Evolutionary conservation across 768 basidiomycete species (phyloP), one percentile per base, ranked within the genome.

Genomic region (Crucibulum laeve): DNA sequence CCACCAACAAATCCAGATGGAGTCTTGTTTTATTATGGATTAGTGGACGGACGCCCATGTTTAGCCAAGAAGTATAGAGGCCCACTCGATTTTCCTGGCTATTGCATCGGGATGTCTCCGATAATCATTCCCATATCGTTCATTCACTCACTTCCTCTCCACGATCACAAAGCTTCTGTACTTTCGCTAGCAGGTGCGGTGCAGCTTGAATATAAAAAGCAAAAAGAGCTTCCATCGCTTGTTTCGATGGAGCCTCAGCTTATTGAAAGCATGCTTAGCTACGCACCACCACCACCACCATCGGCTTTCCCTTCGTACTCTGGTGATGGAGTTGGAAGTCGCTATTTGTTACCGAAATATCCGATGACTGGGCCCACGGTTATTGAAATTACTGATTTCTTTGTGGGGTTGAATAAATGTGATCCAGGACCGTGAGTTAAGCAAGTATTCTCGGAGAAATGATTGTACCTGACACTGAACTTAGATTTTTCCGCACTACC

Each of bases 361-460:
- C 26, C 43, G n/a, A 44, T 28, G 21, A 33, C 40, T 15, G 44
- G 43, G 4, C 23, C 41, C 13, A 44, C 50, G 11, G 46, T 48
- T 1, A 50, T 53, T 43, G 52, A 53, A 8, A 40, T 53, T 19
- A 48, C 51, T 10, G 46, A 53, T 25, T 53, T 53, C 42, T 53
- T 53, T 24, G 4, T 53, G 13, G 49, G 49, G 8, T 25, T 53
- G 30, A 53, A 53, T 24, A 53, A 50, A 26, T 48, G 48, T 34
- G 52, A 53, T 38, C 52, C 52, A 18, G 52, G 52, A 45, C 52
- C 52, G 52, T 53, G 35, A 45, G 52, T 53, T 8, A 2, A 15
- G 4, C 4, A 1, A 24, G n/a, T 5, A 1, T 17, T 37, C 17
- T 25, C 3, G 21, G 13, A 6, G 25, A 15, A 23, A 6, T 10